Evolutionary conservation across 306 rosid species (phyloP), one percentile per base, ranked within the genome.

Genomic region (Quercus bicolor): DNA sequence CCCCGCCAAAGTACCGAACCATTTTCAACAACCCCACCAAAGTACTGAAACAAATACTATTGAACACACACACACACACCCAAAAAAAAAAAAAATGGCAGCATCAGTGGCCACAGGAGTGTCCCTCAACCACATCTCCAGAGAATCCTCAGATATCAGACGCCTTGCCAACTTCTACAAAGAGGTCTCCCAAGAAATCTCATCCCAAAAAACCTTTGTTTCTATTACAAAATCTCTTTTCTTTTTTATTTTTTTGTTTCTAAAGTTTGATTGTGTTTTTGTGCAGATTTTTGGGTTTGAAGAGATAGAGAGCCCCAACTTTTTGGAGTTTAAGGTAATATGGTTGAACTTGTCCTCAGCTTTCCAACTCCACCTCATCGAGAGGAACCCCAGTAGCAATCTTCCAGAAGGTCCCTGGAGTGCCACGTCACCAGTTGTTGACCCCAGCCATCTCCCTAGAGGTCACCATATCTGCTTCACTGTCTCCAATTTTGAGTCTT

Each of bases 401-500:
- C 97, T 93, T 19, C 98, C 98, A 1, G 97, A 91, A 83, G 89
- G 97, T 60, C 98, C 98, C 11, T 88, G 81, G 83, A 90, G 89
- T 57, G 92, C 97, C 82, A 68, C 80, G 10, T 85, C 98, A 55
- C 82, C 98, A 9, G 77, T 88, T 1, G 80, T 85, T 20, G 93
- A 93, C 71, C 95, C 98, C 6, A 83, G 83, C 62, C 91, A 88
- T 84, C 92, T 93, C 26, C 97, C 91, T 40, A 81, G 93, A 74
- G 97, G 97, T 81, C 98, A 93, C 87, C 98, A 91, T 77, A 81
- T 93, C 86, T 91, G 97, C 82, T 85, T 93, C 89, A 82, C 95
- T 18, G 92, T 93, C 78, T 77, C 97, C 81, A 86, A 91, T 72
- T 84, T 91, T 19, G 87, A 91, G 1, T 85, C 89, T 16, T 80